Evolutionary conservation across 768 basidiomycete genomes (phyloP).

Genomic region (Auricularia sp.): DNA sequence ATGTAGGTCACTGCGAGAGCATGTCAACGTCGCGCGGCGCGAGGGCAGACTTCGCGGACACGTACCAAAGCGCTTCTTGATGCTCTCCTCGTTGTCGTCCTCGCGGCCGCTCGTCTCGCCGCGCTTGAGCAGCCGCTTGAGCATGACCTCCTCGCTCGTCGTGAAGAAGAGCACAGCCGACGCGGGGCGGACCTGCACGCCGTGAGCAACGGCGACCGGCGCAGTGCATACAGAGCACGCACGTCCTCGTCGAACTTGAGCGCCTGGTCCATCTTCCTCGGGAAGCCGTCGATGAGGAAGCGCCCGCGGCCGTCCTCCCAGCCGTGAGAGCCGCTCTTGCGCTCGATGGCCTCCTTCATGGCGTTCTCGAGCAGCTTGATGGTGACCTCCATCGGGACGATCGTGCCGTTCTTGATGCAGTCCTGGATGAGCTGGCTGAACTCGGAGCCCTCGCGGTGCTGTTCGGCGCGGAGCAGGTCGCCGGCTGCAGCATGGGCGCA

Average conservation of each 20-base stretch:
- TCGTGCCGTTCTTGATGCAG: constrained; percentile 83
- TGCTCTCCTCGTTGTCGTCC: constrained; percentile 91
- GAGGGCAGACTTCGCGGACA: constrained; percentile 9
- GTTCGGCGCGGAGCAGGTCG: constrained; percentile 94
- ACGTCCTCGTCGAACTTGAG: constrained; percentile 81
- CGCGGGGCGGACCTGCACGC: constrained; percentile 63
- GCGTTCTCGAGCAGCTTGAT: constrained; percentile 92
- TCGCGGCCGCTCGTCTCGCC: constrained; percentile 91
- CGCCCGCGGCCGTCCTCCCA: constrained; percentile 69
- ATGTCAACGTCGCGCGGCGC: neutral
- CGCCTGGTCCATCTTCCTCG: constrained; percentile 98
- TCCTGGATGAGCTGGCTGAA: constrained; percentile 78
- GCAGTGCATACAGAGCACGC: constrained; percentile 15
- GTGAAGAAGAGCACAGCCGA: constrained; percentile 76
- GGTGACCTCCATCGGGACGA: constrained; percentile 96
- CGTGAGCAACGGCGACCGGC: neutral
- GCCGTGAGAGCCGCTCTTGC: constrained; percentile 34
- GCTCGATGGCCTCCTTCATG: constrained; percentile 53
- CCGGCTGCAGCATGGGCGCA: constrained; percentile 49
- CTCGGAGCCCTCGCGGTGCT: constrained; percentile 72
- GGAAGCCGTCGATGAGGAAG: constrained; percentile 96
- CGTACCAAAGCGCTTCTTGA: constrained; percentile 92
- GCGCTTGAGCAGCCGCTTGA: constrained; percentile 74
- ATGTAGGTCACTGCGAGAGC: constrained; percentile 60
- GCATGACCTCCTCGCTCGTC: constrained; percentile 83